A percentile compares a stretch with the other conserved stretches of the same genome.
Conservation (phyloP, 2,329 filamentous ascomycete species). For the Calonectria multiphialidica region DNA sequence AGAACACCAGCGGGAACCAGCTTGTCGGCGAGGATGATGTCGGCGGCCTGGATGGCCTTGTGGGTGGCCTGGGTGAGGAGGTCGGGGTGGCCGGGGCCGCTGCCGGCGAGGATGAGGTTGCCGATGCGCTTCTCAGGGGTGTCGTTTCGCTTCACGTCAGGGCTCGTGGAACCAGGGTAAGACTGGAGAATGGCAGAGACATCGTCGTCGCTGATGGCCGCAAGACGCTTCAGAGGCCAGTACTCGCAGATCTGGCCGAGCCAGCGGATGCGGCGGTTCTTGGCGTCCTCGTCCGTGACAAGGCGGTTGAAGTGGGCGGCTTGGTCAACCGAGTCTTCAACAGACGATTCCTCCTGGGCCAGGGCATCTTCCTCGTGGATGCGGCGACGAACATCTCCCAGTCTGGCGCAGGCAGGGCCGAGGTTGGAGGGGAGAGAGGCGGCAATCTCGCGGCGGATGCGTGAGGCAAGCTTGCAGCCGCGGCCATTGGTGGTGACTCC, state of each 20-base stretch:
- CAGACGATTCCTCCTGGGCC: constrained; percentile 63
- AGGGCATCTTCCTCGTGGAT: constrained; percentile 79
- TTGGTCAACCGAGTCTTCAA: constrained; percentile 78
- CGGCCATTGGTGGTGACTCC: constrained; percentile 96
- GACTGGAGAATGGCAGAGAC: constrained; percentile 81
- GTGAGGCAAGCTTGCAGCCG: constrained; percentile 92
- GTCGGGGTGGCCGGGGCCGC: constrained; percentile 92
- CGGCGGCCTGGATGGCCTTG: constrained; percentile 79
- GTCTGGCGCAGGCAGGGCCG: constrained; percentile 79
- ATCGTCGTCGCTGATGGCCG: constrained; percentile 83
- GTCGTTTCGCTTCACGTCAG: constrained; percentile 38
- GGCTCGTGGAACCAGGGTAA: constrained; percentile 62
- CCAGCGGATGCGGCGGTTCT: constrained; percentile 90
- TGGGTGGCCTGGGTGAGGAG: constrained; percentile 87
- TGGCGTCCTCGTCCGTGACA: constrained; percentile 79
- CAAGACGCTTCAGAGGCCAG: constrained; percentile 90
- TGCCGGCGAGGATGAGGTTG: constrained; percentile 88
- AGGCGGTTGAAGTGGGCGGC: constrained; percentile 87
- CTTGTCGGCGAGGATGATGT: constrained; percentile 88
- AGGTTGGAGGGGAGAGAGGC: constrained; percentile 81
- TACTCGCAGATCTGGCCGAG: constrained; percentile 97
- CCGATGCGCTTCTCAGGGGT: constrained; percentile 59
- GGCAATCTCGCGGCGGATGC: constrained; percentile 90
- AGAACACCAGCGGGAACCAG: constrained; percentile 87
- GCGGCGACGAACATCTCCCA: constrained; percentile 79